A percentile compares a stretch with the other conserved stretches of the same genome.
These are phyloP conservation scores for Dendrobium huoshanense DNA, from an alignment of 106 monocot genomes.

Conservation along the genomic window DNA sequence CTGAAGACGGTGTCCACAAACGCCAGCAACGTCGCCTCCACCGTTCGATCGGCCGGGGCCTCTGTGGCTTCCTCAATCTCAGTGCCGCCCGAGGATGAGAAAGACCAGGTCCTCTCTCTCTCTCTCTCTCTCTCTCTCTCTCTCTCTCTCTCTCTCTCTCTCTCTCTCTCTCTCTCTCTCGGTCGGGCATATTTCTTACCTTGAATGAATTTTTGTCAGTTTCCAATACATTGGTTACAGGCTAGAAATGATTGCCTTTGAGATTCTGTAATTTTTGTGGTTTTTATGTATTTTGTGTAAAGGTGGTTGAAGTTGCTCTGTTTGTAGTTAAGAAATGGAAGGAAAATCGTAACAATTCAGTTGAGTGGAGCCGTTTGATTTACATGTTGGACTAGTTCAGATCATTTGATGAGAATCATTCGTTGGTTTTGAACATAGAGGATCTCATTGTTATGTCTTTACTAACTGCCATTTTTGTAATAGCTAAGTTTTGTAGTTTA, in stretches of 20 bases:
- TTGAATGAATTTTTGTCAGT: neutral
- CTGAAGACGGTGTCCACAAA: constrained; percentile 89
- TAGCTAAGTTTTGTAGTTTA: too few species aligned
- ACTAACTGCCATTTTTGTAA: too few species aligned
- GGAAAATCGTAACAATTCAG: neutral
- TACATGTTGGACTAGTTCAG: neutral
- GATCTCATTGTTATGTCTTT: too few species aligned
- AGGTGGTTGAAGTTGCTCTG: neutral
- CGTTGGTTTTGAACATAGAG: too few species aligned
- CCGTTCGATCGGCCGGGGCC: constrained; percentile 80
- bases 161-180: neutral
- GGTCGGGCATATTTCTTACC: neutral
- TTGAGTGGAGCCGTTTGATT: neutral
- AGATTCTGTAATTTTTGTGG: neutral
- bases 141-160: too few species aligned
- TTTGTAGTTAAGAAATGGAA: neutral
- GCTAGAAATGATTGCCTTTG: neutral
- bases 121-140: too few species aligned
- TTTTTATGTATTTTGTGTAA: neutral
- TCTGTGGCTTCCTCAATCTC: constrained; percentile 76
- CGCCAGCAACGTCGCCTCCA: constrained; percentile 71
- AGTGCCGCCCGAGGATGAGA: constrained; percentile 46
- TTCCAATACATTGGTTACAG: neutral
- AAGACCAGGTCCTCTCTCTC: constrained; percentile 61
- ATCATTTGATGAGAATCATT: too few species aligned